Conservation (phyloP, 169 alveolate genomes). For the Plasmodium gaboni region DNA sequence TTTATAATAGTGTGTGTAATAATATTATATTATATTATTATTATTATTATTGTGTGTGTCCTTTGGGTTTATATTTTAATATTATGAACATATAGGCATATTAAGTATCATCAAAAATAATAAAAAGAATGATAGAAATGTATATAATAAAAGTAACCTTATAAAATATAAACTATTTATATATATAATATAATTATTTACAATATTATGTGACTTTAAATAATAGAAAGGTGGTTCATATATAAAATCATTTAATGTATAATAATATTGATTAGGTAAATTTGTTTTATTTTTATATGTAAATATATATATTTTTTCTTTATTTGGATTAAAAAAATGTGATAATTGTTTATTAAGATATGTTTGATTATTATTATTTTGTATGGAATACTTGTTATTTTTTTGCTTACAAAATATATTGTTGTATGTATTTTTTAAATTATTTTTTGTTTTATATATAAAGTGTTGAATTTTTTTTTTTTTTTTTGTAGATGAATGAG, state of each 20-base stretch:
- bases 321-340: background rate
- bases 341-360: background rate
- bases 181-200: conserved; percentile 34
- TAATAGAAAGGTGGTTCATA: conserved; percentile 25
- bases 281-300: background rate
- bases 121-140: conserved; percentile 22
- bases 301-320: background rate
- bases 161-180: conserved; percentile 41
- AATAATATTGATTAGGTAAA: background rate
- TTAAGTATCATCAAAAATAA: conserved; percentile 11
- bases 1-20: no score
- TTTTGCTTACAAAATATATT: conserved; percentile 11
- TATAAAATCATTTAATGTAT: background rate
- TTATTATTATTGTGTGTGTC: no score
- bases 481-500: background rate
- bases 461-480: conserved; percentile 16
- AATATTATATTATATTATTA: no score
- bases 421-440: conserved; percentile 24
- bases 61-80: background rate
- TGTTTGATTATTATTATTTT: background rate
- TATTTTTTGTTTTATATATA: conserved; percentile 18
- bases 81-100: background rate
- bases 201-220: conserved; percentile 34
- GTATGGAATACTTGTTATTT: conserved; percentile 5
- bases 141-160: conserved; percentile 33